Evolutionary conservation across 2,329 filamentous ascomycete species (phyloP), one percentile per base, ranked within the genome.

Genomic region (Domatiomyces globalis): DNA sequence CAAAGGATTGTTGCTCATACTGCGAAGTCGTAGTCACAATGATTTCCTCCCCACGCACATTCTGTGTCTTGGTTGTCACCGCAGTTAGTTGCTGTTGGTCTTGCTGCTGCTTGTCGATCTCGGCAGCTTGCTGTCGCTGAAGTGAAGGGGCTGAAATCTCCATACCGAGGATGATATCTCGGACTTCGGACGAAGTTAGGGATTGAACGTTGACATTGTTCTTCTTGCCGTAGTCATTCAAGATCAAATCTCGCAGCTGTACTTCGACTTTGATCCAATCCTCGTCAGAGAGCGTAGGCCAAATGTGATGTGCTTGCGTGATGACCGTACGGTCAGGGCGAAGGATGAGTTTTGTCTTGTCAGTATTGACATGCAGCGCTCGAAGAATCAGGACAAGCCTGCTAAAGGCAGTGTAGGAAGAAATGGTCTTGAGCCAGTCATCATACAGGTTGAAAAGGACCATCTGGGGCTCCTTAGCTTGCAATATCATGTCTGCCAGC

Each of bases 221-320:
- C 79, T 98, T 98, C 79, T 96, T 98, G 65, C 92, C 92, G 66
- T 98, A 98, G 66, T 98, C 92, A 60, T 96, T 95, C 60, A 98
- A 67, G 62, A 98, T 98, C 58, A 98, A 73, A 73, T 98, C 92
- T 67, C 92, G 84, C 43, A 98, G 74, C 65, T 94, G 87, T 45
- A 88, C 88, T 75, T 98, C 92, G n/a, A 98, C 87, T 79, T 95
- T 95, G 70, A 98, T 92, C 92, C 92, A 98, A 57, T 95, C 89
- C 62, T 98, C 92, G 58, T 98, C 92, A 0, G 86, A 83, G 51
- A 98, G 73, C 0, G 87, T 84, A 0, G 92, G 92, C 92, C 92
- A 98, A 65, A 98, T 98, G 67, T 98, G 92, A 71, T 98, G 92
- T 64, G 96, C 89, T 62, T 96, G 88, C 0, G 92, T 98, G 63